These are phyloP conservation scores for Alternaria angustiovoidea DNA, from an alignment of 2,329 filamentous ascomycete species.

Conservation along the genomic window DNA sequence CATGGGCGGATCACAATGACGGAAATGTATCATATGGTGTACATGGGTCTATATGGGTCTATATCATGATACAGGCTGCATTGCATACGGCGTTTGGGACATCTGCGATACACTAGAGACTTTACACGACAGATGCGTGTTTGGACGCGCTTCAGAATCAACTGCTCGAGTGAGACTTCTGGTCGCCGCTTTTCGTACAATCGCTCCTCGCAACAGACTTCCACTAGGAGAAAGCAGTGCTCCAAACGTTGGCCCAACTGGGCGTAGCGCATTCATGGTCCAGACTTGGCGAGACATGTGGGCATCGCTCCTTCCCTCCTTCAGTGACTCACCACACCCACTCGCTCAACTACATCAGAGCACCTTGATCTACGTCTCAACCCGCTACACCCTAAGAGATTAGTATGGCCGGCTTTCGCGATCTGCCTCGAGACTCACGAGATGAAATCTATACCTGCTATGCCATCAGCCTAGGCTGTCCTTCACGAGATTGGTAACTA, in stretches of 20 bases:
- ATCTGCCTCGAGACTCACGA: neutral
- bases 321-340: no score
- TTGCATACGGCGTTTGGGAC: neutral
- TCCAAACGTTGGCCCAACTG: neutral
- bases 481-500: neutral
- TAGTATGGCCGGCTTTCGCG: no score
- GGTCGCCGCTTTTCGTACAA: neutral
- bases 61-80: neutral
- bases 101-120: neutral
- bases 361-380: no score
- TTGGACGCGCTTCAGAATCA: neutral
- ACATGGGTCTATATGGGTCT: neutral
- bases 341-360: no score
- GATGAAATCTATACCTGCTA: no score
- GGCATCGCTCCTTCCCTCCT: no score
- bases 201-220: neutral
- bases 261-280: neutral
- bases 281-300: neutral
- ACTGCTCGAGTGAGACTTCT: neutral
- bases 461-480: no score
- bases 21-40: slow-evolving; percentile 2
- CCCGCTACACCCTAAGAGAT: no score
- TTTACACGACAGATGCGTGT: neutral
- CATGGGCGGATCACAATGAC: neutral
- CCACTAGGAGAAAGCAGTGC: neutral